Evolutionary conservation across 108 stramenopile species (phyloP).

Genomic region (Cyclostephanos tholiformis): DNA sequence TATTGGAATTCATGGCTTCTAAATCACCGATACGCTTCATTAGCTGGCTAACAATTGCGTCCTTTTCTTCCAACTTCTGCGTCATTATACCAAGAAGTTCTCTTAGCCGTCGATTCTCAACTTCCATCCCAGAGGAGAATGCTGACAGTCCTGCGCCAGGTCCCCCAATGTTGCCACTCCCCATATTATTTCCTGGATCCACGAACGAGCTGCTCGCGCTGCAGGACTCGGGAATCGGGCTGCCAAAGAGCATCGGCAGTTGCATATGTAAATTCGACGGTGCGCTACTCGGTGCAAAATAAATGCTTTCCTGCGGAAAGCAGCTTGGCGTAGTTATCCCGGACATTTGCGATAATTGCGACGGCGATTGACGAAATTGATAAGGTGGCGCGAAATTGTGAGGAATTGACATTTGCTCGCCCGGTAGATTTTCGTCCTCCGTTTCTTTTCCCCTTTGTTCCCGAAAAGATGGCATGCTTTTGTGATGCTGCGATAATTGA

Average conservation of each 20-base stretch:
- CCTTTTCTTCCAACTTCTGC: slow-evolving; percentile 43
- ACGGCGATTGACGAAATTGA: slow-evolving; percentile 27
- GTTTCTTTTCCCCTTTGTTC: slow-evolving; percentile 1
- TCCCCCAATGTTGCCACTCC: not conserved
- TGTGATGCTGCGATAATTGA: not conserved
- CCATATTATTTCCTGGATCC: not conserved
- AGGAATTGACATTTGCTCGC: not conserved
- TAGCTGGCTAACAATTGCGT: slow-evolving; percentile 44
- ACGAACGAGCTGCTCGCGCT: not conserved
- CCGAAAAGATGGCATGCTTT: slow-evolving; percentile 1
- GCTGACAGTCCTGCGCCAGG: not conserved
- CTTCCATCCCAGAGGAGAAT: slow-evolving; percentile 35
- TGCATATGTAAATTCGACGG: slow-evolving; percentile 18
- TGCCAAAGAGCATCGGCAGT: slow-evolving; percentile 13
- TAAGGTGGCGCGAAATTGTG: slow-evolving; percentile 14
- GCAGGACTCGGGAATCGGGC: not conserved
- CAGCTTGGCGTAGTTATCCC: slow-evolving; percentile 38
- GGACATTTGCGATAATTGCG: slow-evolving; percentile 33
- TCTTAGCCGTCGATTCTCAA: slow-evolving; percentile 24
- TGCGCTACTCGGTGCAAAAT: not conserved
- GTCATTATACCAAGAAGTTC: slow-evolving; percentile 30
- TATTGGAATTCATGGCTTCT: slow-evolving; percentile 15
- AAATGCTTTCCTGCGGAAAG: slow-evolving; percentile 23
- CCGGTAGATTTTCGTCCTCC: slow-evolving; percentile 9
- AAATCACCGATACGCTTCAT: slow-evolving; percentile 46